Evolutionary conservation across 1,284 basidiomycete genomes (phyloP).

Genomic region (Trichosporon asahii): DNA sequence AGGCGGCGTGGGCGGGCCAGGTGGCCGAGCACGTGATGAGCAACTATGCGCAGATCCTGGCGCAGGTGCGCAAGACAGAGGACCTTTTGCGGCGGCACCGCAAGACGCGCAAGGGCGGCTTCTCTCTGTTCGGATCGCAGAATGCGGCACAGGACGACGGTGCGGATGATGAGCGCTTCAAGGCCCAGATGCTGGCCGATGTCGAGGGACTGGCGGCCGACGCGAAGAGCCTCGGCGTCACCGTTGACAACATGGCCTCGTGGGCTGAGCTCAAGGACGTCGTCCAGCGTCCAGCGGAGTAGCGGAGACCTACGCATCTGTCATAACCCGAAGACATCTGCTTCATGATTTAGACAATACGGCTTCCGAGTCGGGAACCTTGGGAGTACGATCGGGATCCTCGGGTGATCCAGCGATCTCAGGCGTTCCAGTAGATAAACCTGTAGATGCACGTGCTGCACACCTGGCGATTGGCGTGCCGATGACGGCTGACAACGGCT

Average conservation of each 20-base stretch:
- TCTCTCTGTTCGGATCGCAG: constrained; percentile 60
- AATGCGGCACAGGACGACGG: constrained; percentile 15
- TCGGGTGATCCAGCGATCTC: background rate
- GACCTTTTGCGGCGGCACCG: constrained; percentile 79
- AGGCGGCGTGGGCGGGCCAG: constrained; percentile 60
- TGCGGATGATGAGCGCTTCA: constrained; percentile 61
- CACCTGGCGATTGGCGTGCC: background rate
- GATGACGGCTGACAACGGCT: background rate
- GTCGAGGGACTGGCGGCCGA: constrained; percentile 76
- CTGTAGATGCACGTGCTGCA: constrained; percentile 4
- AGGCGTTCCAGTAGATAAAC: background rate
- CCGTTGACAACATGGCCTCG: constrained; percentile 56
- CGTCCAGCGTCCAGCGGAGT: constrained; percentile 37
- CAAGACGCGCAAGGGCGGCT: constrained; percentile 73
- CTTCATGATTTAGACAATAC: background rate
- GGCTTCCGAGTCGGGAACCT: background rate
- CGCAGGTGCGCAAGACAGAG: constrained; percentile 83
- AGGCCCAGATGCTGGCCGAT: constrained; percentile 79
- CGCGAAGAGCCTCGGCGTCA: constrained; percentile 64
- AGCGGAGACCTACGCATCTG: background rate
- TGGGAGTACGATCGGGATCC: background rate
- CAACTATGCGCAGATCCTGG: constrained; percentile 59
- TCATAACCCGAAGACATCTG: background rate
- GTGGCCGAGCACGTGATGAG: constrained; percentile 72
- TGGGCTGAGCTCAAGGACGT: constrained; percentile 47